These are phyloP conservation scores for Aspergillus bombycis DNA, from an alignment of 2,329 filamentous ascomycete genomes.

Conservation along the genomic window DNA sequence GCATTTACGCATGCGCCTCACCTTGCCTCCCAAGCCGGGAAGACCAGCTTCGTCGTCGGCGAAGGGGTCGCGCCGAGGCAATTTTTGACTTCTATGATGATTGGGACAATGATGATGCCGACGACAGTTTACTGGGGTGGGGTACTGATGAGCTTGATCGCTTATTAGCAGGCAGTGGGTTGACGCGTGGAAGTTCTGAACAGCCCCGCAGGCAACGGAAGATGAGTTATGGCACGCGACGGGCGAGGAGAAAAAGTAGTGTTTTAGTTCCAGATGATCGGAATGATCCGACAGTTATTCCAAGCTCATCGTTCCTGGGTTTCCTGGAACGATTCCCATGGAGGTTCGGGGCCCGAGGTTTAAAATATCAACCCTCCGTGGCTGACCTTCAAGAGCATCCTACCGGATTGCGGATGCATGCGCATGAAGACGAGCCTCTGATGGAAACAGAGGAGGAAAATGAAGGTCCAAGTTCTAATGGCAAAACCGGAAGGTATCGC, in stretches of 20 bases:
- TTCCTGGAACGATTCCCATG: conserved; percentile 84
- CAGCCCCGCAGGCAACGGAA: conserved; percentile 74
- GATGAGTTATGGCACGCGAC: conserved; percentile 86
- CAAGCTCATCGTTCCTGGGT: conserved; percentile 80
- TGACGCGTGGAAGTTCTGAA: conserved; percentile 46
- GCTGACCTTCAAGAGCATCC: conserved; percentile 90
- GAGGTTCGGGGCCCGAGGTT: conserved; percentile 74
- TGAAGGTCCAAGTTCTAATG: conserved; percentile 23
- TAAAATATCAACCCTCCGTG: conserved; percentile 87
- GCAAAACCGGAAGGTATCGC: conserved; percentile 53
- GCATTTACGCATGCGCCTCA: conserved; percentile 71
- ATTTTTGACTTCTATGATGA: conserved; percentile 98
- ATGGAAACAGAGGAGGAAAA: conserved; percentile 64
- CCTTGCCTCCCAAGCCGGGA: conserved; percentile 70
- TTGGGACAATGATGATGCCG: conserved; percentile 73
- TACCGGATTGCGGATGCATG: conserved; percentile 51
- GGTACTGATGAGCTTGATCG: conserved; percentile 84
- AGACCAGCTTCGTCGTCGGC: conserved; percentile 71
- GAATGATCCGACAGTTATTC: conserved; percentile 83
- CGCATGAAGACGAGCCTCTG: conserved; percentile 69
- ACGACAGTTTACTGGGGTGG: conserved; percentile 71
- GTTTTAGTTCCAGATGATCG: conserved; percentile 53
- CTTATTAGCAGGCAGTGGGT: conserved; percentile 69
- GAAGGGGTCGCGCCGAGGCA: conserved; percentile 71
- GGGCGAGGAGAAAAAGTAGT: conserved; percentile 62